Percentiles rank a stretch among this genome's conserved stretches.
phyloP scores from a whole-genome alignment of 148 eudicot genomes.

The Euryodendron excelsum region DNA sequence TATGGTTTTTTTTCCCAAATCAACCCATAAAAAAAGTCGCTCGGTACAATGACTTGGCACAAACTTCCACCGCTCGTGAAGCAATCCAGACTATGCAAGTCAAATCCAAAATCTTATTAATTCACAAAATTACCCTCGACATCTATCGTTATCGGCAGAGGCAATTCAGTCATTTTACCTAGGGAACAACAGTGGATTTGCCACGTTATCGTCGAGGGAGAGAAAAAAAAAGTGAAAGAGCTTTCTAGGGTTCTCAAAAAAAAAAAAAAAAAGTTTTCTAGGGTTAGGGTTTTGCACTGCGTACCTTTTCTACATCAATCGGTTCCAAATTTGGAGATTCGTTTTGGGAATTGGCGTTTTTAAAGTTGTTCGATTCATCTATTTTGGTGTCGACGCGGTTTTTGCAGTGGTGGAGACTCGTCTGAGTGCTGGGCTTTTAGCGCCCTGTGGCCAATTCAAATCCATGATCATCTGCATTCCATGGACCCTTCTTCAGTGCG shows the following conservation, averaged over 20 bases:
- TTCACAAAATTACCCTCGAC: not conserved
- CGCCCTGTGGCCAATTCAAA: constrained; percentile 38
- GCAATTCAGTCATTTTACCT: not conserved
- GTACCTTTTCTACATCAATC: not conserved
- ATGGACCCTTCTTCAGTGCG: constrained; percentile 63
- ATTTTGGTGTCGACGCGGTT: not conserved
- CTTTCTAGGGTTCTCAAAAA: too few relatives aligned
- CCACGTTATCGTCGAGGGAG: not conserved
- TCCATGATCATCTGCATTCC: constrained; percentile 63
- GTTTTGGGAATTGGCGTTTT: not conserved
- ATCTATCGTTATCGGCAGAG: too few relatives aligned
- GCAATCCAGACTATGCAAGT: too few relatives aligned
- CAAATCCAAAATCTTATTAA: not conserved
- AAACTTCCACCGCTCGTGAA: too few relatives aligned
- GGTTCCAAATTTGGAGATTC: not conserved
- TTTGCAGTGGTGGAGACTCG: constrained; percentile 7
- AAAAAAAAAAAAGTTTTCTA: too few relatives aligned
- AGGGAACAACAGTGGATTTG: not conserved
- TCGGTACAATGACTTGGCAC: too few relatives aligned
- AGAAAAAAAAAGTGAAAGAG: too few relatives aligned
- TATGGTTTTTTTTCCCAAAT: too few relatives aligned
- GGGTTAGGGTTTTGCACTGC: constrained; percentile 27
- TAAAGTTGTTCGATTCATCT: not conserved
- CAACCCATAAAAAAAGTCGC: too few relatives aligned
- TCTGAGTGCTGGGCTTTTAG: constrained; percentile 37